Conservation (phyloP, 257 asterid species). For the Osmanthus fragrans region DNA sequence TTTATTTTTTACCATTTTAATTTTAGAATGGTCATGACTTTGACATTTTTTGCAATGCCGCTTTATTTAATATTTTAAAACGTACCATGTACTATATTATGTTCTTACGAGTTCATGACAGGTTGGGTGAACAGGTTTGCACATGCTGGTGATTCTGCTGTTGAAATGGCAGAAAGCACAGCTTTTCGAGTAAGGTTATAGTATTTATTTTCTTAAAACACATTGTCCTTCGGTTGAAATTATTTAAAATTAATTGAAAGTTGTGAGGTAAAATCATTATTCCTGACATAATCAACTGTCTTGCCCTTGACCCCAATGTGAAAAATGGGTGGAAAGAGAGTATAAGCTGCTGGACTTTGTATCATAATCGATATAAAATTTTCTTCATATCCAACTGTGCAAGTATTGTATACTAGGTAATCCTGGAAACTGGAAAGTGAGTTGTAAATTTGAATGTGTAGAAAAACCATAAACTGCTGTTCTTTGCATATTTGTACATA, state of each 20-base stretch:
- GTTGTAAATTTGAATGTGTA: neutral
- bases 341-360: neutral
- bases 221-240: neutral
- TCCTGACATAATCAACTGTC: neutral
- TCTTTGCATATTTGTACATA: neutral
- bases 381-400: neutral
- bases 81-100: neutral
- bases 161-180: conserved; percentile 86
- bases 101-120: conserved; percentile 35
- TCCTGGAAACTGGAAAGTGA: conserved; percentile 1
- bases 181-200: conserved; percentile 63
- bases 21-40: neutral
- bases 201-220: neutral
- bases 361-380: neutral
- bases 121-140: conserved; percentile 99
- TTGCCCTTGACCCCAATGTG: neutral
- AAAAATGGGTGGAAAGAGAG: neutral
- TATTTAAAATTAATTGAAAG: neutral
- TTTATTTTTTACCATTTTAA: neutral
- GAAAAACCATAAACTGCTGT: no score
- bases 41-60: neutral
- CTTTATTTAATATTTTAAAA: neutral
- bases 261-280: neutral
- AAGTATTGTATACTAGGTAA: neutral
- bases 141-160: conserved; percentile 91